Evolutionary conservation across 1,284 basidiomycete genomes (phyloP), one percentile per base, ranked within the genome.

Genomic region (Heterobasidion parviporum): DNA sequence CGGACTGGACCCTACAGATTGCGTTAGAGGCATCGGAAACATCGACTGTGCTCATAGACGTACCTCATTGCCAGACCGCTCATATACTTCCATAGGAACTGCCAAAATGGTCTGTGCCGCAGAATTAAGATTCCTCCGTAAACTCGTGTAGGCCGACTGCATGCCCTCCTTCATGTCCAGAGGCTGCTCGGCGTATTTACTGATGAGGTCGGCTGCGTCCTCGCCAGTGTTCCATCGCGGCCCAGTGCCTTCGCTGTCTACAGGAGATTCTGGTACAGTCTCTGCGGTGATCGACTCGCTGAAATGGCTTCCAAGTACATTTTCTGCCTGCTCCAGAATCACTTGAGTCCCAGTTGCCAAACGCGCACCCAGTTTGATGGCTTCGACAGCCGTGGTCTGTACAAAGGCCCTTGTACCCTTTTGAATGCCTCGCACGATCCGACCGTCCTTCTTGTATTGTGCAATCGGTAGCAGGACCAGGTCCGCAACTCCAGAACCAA

Each of bases 71-170:
- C 89, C 89, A 12, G 90, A 89, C 57, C 89, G 79, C 70, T 99
- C 96, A 64, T 98, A 98, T 15, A 98, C 94, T 69, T 99, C 97
- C 94, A 99, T 98, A 0, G 96, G 96, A 1, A 99, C 93, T 0
- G 97, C 96, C 34, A 99, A 79, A 61, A 99, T 99, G 0, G 97
- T 99, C 73, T 99, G 96, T 12, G 96, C 97, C 3, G 96, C 96
- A 35, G 89, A 90, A 61, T 88, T 91, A 56, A 98, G 69, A 70
- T 97, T 97, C 63, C 74, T 83, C 57, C 81, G 83, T 62, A 99
- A 70, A 63, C 91, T 94, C 65, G 77, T 81, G 70, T 98, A 97
- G 15, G 95, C 96, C 1, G 85, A 87, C 59, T 91, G 83, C n/a
- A 99, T 77, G 12, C 96, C 96, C 64, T 97, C 90, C 61, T 76